phyloP scores from a whole-genome alignment of 2,329 filamentous ascomycete species.

The Rhynchosporium secalis region DNA sequence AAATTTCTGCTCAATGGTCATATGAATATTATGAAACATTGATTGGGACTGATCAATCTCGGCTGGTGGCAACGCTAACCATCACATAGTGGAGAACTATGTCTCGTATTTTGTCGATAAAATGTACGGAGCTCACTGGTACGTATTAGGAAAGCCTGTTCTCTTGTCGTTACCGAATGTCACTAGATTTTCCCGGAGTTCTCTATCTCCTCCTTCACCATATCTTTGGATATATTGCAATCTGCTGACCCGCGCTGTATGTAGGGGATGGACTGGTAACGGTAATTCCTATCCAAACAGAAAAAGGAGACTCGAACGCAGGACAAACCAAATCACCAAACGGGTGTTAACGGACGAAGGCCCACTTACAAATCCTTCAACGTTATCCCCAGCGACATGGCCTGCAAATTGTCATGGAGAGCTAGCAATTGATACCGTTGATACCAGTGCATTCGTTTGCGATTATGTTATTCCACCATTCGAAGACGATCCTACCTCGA shows the following conservation, averaged over 20 bases:
- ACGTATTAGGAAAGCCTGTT: no score
- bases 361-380: constrained; percentile 5
- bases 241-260: no score
- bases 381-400: constrained; percentile 1
- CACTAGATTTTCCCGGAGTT: no score
- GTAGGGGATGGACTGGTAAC: background rate
- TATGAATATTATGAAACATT: no score
- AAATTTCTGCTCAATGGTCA: background rate
- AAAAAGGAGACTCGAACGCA: background rate
- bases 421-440: constrained; percentile 5
- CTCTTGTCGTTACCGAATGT: no score
- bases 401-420: constrained; percentile 8
- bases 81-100: constrained; percentile 8
- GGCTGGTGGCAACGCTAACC: background rate
- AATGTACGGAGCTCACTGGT: constrained; percentile 4
- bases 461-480: background rate
- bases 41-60: background rate
- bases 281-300: constrained; percentile 7
- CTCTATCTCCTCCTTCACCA: no score
- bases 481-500: background rate
- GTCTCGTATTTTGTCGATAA: constrained; percentile 13
- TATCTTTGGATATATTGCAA: no score
- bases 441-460: constrained; percentile 4
- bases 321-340: background rate
- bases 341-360: background rate